Conservation (phyloP, 257 asterid genomes). For the Lycium barbarum region DNA sequence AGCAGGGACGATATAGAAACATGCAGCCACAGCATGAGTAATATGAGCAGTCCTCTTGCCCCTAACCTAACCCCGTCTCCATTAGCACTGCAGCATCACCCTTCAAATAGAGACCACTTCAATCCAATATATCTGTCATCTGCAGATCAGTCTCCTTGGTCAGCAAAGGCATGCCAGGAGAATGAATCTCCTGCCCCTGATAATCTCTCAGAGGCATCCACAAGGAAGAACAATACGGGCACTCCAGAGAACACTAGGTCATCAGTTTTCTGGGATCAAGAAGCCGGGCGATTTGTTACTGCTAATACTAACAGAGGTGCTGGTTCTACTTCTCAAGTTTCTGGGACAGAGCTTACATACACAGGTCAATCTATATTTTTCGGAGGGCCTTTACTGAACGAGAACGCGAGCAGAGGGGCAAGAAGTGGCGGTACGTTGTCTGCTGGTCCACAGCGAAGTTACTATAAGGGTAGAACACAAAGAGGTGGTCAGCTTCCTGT, state of each 20-base stretch:
- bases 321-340: slow-evolving; percentile 56
- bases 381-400: slow-evolving; percentile 79
- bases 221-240: slow-evolving; percentile 47
- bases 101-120: slow-evolving; percentile 61
- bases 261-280: slow-evolving; percentile 89
- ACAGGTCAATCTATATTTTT: slow-evolving; percentile 89
- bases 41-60: slow-evolving; percentile 83
- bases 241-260: slow-evolving; percentile 50
- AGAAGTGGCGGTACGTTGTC: slow-evolving; percentile 42
- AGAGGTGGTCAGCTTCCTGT: slow-evolving; percentile 96
- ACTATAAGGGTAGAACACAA: slow-evolving; percentile 85
- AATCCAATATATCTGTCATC: slow-evolving; percentile 72
- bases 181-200: slow-evolving; percentile 35
- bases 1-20: slow-evolving; percentile 85
- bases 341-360: slow-evolving; percentile 80
- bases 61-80: slow-evolving; percentile 64
- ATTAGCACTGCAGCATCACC: slow-evolving; percentile 38
- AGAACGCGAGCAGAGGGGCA: slow-evolving; percentile 52
- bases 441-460: slow-evolving; percentile 51
- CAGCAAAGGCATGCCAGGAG: slow-evolving; percentile 45
- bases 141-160: slow-evolving; percentile 58
- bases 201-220: slow-evolving; percentile 33
- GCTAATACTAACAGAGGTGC: slow-evolving; percentile 51
- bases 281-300: slow-evolving; percentile 76
- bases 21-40: slow-evolving; percentile 70